A percentile compares a stretch with the other conserved stretches of the same genome.
Evolutionary conservation across 2,329 filamentous ascomycete genomes (phyloP).

Genomic region (Diaporthe velutina): DNA sequence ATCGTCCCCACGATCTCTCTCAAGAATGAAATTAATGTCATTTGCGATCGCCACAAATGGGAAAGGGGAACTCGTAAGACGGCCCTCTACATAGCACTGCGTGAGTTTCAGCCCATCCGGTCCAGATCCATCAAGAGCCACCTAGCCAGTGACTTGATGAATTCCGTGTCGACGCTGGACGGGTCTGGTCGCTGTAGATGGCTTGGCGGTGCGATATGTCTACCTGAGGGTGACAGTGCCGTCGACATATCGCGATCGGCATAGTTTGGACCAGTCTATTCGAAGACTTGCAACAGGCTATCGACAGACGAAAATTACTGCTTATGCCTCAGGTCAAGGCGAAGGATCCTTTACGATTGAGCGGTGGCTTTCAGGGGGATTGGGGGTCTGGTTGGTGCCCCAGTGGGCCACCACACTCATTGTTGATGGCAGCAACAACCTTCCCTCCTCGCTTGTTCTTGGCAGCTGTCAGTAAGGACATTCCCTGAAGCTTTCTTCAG

Average conservation of each 20-base stretch:
- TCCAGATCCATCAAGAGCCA: conserved; percentile 7
- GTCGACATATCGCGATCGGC: conserved; percentile 14
- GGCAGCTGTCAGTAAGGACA: conserved; percentile 24
- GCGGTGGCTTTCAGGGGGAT: not conserved
- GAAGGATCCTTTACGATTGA: not conserved
- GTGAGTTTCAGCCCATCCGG: conserved; percentile 24
- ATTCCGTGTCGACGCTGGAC: not conserved
- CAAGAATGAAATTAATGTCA: conserved; percentile 30
- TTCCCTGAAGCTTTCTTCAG: not conserved
- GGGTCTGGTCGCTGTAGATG: not conserved
- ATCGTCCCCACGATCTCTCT: conserved; percentile 24
- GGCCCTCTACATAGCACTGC: conserved; percentile 13
- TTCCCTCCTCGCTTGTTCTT: conserved; percentile 18
- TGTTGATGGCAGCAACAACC: conserved; percentile 4
- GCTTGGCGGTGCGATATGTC: not conserved
- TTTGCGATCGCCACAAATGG: conserved; percentile 33
- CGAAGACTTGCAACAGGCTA: not conserved
- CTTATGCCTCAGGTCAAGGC: conserved; percentile 11
- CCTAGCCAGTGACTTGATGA: not conserved
- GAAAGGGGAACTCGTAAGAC: conserved; percentile 28
- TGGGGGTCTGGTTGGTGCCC: not conserved
- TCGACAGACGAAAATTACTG: not conserved
- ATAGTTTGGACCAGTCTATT: not conserved
- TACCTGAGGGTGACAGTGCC: not conserved
- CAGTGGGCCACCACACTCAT: conserved; percentile 8